Conservation (phyloP, 306 rosid species). For the Quercus glauca region DNA sequence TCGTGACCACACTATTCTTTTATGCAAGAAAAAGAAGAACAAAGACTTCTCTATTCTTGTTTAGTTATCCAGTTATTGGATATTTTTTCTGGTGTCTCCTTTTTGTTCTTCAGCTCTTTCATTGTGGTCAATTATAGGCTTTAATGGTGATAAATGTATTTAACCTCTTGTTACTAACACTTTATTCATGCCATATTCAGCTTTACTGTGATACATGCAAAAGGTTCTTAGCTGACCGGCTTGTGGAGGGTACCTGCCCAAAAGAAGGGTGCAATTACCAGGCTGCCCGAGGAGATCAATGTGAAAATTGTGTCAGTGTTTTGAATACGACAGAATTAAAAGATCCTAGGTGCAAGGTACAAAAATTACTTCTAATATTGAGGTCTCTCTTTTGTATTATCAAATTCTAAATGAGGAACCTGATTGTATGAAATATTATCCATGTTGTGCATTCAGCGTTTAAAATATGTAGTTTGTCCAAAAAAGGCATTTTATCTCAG, state of each 20-base stretch:
- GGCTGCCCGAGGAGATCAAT: conserved; percentile 92
- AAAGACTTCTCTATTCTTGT: not conserved
- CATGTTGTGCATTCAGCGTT: not conserved
- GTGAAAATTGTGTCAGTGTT: conserved; percentile 94
- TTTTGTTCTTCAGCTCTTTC: not conserved
- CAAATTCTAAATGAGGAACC: not conserved
- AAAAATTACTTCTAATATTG: not conserved
- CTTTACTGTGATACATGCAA: conserved; percentile 80
- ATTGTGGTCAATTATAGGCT: not conserved
- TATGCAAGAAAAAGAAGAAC: no score
- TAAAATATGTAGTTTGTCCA: not conserved
- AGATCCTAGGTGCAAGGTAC: conserved; percentile 92
- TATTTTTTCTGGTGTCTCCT: not conserved
- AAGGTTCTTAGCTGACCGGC: conserved; percentile 86
- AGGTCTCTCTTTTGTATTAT: not conserved
- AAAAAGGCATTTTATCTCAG: not conserved
- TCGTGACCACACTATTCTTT: no score
- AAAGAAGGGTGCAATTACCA: conserved; percentile 70
- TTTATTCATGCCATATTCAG: conserved; percentile 44
- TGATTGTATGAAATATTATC: not conserved
- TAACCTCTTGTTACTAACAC: not conserved
- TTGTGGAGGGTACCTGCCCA: conserved; percentile 90
- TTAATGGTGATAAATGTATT: not conserved
- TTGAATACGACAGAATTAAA: conserved; percentile 83
- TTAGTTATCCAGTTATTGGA: not conserved